A percentile compares a stretch with the other conserved stretches of the same genome.
These are phyloP conservation scores for Dictyostelium capitatum DNA, from an alignment of 78 protist genomes.

Conservation along the genomic window DNA sequence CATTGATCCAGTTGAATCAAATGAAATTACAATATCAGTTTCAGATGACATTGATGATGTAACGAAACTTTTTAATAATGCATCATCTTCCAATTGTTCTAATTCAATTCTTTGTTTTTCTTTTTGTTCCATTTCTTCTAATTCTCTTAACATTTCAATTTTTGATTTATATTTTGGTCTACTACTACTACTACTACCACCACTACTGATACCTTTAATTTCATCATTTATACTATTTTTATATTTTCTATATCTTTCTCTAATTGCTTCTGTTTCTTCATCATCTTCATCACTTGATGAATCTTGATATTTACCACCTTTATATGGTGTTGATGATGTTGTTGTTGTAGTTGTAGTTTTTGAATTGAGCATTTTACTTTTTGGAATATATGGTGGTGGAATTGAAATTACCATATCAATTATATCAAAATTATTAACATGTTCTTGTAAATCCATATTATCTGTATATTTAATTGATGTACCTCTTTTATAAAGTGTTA, in stretches of 20 bases:
- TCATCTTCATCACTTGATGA: background rate
- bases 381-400: background rate
- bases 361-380: background rate
- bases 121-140: background rate
- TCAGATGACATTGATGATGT: slow-evolving; percentile 62
- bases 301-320: background rate
- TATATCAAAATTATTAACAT: background rate
- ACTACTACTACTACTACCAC: background rate
- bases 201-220: background rate
- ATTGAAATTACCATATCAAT: background rate
- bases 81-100: slow-evolving; percentile 48
- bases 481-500: slow-evolving; percentile 7
- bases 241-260: slow-evolving; percentile 39
- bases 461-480: background rate
- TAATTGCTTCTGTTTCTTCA: slow-evolving; percentile 33
- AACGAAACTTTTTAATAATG: slow-evolving; percentile 57
- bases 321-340: background rate
- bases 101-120: background rate
- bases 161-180: slow-evolving; percentile 20
- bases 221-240: background rate
- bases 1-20: slow-evolving; percentile 85
- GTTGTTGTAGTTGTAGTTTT: background rate
- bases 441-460: slow-evolving; percentile 3
- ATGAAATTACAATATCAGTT: slow-evolving; percentile 82
- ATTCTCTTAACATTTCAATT: background rate